These are phyloP conservation scores for Candida ortonii DNA, from an alignment of 805 yeast species.

Conservation along the genomic window DNA sequence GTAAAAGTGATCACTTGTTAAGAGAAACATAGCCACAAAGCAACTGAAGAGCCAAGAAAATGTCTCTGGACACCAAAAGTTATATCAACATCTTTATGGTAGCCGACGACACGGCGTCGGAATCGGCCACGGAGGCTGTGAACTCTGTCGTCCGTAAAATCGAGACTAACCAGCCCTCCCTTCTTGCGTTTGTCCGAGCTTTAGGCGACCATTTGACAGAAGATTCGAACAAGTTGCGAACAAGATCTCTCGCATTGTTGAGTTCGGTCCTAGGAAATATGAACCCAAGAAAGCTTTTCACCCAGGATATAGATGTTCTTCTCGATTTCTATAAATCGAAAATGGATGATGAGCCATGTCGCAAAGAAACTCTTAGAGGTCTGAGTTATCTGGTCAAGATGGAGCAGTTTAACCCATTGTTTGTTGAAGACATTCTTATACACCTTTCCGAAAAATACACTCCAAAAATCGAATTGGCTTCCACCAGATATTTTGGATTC, in stretches of 20 bases:
- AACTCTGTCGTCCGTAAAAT: slow-evolving; percentile 27
- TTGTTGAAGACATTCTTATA: slow-evolving; percentile 37
- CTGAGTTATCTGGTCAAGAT: slow-evolving; percentile 49
- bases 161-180: slow-evolving; percentile 28
- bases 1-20: no score
- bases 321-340: slow-evolving; percentile 61
- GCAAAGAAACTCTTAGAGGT: slow-evolving; percentile 53
- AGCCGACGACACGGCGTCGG: slow-evolving; percentile 34
- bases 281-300: slow-evolving; percentile 26
- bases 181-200: slow-evolving; percentile 42
- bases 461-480: slow-evolving; percentile 58
- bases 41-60: no score
- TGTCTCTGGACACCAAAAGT: slow-evolving; percentile 24
- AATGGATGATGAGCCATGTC: slow-evolving; percentile 58
- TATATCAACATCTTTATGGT: slow-evolving; percentile 39
- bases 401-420: slow-evolving; percentile 43
- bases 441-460: slow-evolving; percentile 43
- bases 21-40: no score
- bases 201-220: slow-evolving; percentile 51
- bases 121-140: slow-evolving; percentile 32
- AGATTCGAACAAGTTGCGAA: slow-evolving; percentile 40
- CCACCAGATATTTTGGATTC: slow-evolving; percentile 60
- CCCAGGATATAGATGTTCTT: slow-evolving; percentile 49
- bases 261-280: slow-evolving; percentile 34
- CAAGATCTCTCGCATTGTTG: slow-evolving; percentile 41